Percentiles rank a stretch among this genome's conserved stretches.
Evolutionary conservation across 768 basidiomycete species (phyloP).

Genomic region (Macrolepiota dolichaula): DNA sequence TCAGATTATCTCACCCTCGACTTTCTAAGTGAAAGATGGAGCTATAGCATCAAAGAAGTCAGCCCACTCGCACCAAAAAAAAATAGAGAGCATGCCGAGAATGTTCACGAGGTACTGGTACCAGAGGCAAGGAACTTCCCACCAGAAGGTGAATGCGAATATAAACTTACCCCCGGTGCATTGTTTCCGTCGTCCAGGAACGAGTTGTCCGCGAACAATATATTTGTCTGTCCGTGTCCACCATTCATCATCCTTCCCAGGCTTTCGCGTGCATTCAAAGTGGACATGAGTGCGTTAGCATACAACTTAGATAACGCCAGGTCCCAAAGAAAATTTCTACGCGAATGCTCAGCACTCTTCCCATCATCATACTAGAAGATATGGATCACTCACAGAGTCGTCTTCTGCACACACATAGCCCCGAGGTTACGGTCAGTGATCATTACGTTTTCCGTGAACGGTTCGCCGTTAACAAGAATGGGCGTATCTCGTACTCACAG

Average conservation of each 20-base stretch:
- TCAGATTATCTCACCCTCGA: constrained; percentile 4
- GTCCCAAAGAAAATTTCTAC: constrained; percentile 48
- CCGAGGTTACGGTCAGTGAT: neutral
- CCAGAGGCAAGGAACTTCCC: neutral
- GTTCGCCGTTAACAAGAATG: neutral
- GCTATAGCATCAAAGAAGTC: neutral
- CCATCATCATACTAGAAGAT: neutral
- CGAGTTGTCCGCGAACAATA: constrained; percentile 14
- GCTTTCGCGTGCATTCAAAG: constrained; percentile 40
- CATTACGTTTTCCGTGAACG: neutral
- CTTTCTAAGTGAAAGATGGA: neutral
- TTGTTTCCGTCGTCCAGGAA: neutral
- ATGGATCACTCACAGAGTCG: constrained; percentile 34
- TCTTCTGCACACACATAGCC: constrained; percentile 25
- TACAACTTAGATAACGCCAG: constrained; percentile 46
- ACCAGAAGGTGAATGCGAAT: neutral
- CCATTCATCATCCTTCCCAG: constrained; percentile 20
- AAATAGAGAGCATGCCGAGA: neutral
- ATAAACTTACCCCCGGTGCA: neutral
- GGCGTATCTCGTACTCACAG: constrained; percentile 13
- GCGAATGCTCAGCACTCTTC: neutral
- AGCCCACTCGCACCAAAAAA: too few relatives aligned
- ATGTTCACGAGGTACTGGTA: neutral
- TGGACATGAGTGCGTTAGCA: constrained; percentile 44
- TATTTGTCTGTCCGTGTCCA: constrained; percentile 13